phyloP scores from a whole-genome alignment of 208 protist genomes.

The Crithidia fasciculata region DNA sequence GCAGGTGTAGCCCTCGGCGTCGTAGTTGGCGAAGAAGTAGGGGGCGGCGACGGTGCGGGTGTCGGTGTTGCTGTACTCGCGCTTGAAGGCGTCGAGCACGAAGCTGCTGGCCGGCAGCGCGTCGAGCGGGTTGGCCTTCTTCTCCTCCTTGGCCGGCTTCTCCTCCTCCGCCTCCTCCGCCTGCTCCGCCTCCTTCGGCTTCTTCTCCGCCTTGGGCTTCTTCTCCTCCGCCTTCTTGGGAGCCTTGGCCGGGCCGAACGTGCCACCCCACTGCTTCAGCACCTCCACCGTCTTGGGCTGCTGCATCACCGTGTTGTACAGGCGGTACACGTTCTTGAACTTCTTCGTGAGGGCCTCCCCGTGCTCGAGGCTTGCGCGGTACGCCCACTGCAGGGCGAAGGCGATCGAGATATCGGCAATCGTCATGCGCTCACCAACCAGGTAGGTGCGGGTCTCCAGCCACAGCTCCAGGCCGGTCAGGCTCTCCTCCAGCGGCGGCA shows the following conservation, averaged over 20 bases:
- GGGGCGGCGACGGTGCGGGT: conserved; percentile 72
- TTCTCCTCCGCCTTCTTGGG: conserved; percentile 48
- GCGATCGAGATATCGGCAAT: conserved; percentile 79
- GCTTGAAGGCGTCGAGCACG: conserved; percentile 79
- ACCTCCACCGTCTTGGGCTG: conserved; percentile 73
- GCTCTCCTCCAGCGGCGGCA: conserved; percentile 44
- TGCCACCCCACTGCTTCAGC: conserved; percentile 53
- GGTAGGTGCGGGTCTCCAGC: conserved; percentile 84
- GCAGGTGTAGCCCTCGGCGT: conserved; percentile 70
- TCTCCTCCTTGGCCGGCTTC: conserved; percentile 52
- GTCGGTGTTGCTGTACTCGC: conserved; percentile 82
- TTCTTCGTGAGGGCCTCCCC: conserved; percentile 62
- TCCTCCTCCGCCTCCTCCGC: conserved; percentile 61
- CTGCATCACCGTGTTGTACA: conserved; percentile 85
- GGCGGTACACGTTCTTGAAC: conserved; percentile 63
- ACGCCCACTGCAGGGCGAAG: conserved; percentile 65
- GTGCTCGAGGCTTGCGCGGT: conserved; percentile 48
- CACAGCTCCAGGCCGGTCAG: conserved; percentile 67
- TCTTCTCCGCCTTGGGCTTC: conserved; percentile 40
- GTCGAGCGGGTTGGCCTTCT: conserved; percentile 77
- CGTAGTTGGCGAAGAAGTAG: conserved; percentile 75
- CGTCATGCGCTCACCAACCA: conserved; percentile 85
- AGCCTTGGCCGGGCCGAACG: conserved; percentile 44
- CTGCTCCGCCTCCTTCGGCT: conserved; percentile 25
- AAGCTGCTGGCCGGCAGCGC: conserved; percentile 63